phyloP scores from a whole-genome alignment of 2,329 filamentous ascomycete genomes.

The Xylaria polymorpha region DNA sequence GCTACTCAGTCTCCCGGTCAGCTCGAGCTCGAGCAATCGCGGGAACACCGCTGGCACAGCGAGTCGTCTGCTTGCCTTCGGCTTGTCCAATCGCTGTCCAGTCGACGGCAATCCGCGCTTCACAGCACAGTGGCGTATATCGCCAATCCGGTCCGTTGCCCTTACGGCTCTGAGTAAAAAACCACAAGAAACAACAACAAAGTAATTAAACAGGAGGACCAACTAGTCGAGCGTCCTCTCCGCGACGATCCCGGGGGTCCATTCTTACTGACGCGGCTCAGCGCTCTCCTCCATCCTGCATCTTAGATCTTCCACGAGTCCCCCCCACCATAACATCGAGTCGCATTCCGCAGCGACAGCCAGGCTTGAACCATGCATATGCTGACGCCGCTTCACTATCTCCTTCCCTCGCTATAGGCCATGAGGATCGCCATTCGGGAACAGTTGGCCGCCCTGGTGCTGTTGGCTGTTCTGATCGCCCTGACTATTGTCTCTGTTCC shows the following conservation, averaged over 20 bases:
- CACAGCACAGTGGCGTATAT: not conserved
- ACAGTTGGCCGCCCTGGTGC: constrained; percentile 84
- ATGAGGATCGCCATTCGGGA: constrained; percentile 91
- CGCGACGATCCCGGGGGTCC: not conserved
- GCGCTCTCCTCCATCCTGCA: not conserved
- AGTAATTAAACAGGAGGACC: not conserved
- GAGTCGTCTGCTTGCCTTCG: constrained; percentile 15
- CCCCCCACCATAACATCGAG: constrained; percentile 13
- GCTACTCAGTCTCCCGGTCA: not conserved
- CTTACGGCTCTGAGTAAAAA: too few relatives aligned
- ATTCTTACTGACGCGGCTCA: constrained; percentile 3
- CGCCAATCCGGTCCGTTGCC: not conserved
- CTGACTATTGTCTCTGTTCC: constrained; percentile 84
- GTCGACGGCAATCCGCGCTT: constrained; percentile 9
- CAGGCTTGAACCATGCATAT: constrained; percentile 49
- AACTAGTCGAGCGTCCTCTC: not conserved
- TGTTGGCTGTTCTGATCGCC: constrained; percentile 77
- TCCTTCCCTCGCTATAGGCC: constrained; percentile 48
- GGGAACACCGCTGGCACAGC: not conserved
- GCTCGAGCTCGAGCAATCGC: constrained; percentile 11
- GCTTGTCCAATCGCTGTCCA: constrained; percentile 19
- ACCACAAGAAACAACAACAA: too few relatives aligned
- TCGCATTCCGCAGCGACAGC: constrained; percentile 26
- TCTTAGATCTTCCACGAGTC: constrained; percentile 9
- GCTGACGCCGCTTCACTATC: constrained; percentile 40